Percentiles rank a stretch among this genome's conserved stretches.
Conservation (phyloP, 2,329 filamentous ascomycete genomes). For the Plenodomus tracheiphilus region DNA sequence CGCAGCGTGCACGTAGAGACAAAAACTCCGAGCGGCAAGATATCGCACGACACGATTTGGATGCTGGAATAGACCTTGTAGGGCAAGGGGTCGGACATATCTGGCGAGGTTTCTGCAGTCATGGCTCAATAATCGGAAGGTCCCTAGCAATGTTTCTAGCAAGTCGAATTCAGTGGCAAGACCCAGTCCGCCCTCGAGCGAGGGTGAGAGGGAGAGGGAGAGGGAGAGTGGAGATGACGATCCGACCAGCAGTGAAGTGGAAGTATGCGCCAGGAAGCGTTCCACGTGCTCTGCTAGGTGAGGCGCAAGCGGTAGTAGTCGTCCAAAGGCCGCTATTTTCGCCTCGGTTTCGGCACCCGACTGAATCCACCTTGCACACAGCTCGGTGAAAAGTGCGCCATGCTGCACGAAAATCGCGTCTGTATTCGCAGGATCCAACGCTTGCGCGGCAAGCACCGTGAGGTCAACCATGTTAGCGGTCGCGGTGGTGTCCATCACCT, state of each 20-base stretch:
- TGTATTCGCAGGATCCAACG: conserved; percentile 69
- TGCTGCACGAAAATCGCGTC: conserved; percentile 75
- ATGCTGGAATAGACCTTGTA: conserved; percentile 70
- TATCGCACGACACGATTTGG: conserved; percentile 68
- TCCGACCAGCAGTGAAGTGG: conserved; percentile 28
- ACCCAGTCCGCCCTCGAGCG: not conserved
- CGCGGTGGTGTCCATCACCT: conserved; percentile 11
- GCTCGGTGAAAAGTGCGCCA: conserved; percentile 75
- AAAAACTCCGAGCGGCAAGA: conserved; percentile 79
- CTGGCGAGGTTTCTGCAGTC: conserved; percentile 69
- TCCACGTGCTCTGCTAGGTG: conserved; percentile 75
- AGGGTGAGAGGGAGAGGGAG: too few relatives aligned
- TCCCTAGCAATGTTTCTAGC: conserved; percentile 62
- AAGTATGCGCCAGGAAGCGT: conserved; percentile 45
- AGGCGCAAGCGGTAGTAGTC: conserved; percentile 79
- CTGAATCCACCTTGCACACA: conserved; percentile 77
- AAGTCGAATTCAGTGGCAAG: conserved; percentile 19
- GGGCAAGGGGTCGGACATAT: conserved; percentile 65
- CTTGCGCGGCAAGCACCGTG: conserved; percentile 31
- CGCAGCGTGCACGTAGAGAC: conserved; percentile 75
- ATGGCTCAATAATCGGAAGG: conserved; percentile 79
- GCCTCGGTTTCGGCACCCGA: conserved; percentile 42
- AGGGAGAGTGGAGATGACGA: conserved; percentile 3
- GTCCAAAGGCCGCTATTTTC: conserved; percentile 71
- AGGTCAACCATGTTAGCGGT: conserved; percentile 33